These are phyloP conservation scores for Aphanomyces euteiches DNA, from an alignment of 352 stramenopile genomes.

Conservation along the genomic window DNA sequence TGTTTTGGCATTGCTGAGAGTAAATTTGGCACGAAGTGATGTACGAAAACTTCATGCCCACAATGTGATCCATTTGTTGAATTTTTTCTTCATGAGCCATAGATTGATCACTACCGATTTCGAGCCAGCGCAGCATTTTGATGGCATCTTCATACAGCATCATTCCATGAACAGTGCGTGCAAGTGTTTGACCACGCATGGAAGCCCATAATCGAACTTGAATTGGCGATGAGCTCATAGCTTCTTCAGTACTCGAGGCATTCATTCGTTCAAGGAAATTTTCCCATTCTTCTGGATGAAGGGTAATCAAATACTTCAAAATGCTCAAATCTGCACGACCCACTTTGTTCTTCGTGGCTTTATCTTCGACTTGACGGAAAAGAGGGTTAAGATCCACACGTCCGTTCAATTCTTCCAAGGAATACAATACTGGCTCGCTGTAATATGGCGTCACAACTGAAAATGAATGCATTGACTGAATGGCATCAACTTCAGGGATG, in stretches of 20 bases:
- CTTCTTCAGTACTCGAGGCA: conserved; percentile 63
- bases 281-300: conserved; percentile 84
- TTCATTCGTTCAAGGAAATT: conserved; percentile 85
- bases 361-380: conserved; percentile 81
- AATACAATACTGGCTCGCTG: conserved; percentile 82
- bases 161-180: conserved; percentile 84
- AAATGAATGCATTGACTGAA: conserved; percentile 84
- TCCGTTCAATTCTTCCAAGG: conserved; percentile 80
- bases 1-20: conserved; percentile 62
- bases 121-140: conserved; percentile 77
- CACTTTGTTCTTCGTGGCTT: conserved; percentile 58
- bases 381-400: conserved; percentile 78
- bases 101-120: conserved; percentile 75
- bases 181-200: conserved; percentile 78
- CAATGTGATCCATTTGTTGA: conserved; percentile 86
- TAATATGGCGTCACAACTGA: conserved; percentile 88
- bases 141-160: conserved; percentile 88
- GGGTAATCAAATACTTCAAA: conserved; percentile 85
- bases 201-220: conserved; percentile 83
- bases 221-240: conserved; percentile 54
- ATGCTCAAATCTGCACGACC: conserved; percentile 73
- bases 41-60: conserved; percentile 84
- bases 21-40: conserved; percentile 87
- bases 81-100: conserved; percentile 87
- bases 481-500: conserved; percentile 65